Percentiles rank a stretch among this genome's conserved stretches.
Conservation (phyloP, 257 asterid genomes). For the Petrea volubilis region DNA sequence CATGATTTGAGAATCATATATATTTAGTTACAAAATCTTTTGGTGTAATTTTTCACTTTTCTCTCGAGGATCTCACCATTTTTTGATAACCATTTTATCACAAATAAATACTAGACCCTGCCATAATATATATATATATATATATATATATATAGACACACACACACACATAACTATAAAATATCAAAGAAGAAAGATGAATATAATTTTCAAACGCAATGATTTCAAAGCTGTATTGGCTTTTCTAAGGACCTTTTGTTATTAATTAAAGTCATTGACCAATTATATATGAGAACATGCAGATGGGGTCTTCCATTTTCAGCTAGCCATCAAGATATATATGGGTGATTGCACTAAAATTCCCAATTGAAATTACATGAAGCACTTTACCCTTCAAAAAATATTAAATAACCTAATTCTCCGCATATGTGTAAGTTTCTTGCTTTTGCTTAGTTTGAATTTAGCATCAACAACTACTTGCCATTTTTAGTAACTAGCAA, state of each 20-base stretch:
- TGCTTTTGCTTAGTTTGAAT: neutral
- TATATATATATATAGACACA: no score
- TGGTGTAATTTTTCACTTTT: no score
- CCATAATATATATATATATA: no score
- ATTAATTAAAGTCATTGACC: constrained; percentile 15
- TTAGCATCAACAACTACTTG: neutral
- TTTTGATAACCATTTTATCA: no score
- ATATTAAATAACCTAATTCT: neutral
- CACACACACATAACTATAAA: neutral
- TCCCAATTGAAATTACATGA: neutral
- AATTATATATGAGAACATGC: constrained; percentile 18
- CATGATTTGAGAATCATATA: no score
- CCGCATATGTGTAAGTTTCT: neutral
- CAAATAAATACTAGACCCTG: no score
- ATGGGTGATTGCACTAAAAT: neutral
- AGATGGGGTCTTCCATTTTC: constrained; percentile 7
- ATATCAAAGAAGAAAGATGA: neutral
- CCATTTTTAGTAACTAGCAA: neutral
- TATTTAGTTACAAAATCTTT: no score
- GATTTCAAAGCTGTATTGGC: neutral
- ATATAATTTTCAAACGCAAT: neutral
- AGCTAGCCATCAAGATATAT: neutral
- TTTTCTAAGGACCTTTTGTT: neutral
- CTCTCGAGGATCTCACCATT: no score
- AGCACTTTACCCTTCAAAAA: neutral